Conservation (phyloP, 2,329 filamentous ascomycete species). For the Botryotinia narcissicola region DNA sequence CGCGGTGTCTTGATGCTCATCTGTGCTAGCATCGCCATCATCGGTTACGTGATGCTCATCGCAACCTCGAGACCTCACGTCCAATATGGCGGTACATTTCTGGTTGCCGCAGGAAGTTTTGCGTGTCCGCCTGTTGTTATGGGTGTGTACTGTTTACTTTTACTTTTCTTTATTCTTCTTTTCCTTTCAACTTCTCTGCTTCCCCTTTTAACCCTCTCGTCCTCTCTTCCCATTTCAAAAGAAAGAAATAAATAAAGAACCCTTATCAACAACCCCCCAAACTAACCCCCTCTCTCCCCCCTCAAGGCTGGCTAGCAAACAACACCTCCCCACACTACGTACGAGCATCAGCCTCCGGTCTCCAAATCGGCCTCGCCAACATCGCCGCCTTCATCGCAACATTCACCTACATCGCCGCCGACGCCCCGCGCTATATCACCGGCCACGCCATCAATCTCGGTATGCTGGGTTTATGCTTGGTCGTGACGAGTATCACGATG, state of each 20-base stretch:
- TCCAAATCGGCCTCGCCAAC: slow-evolving; percentile 60
- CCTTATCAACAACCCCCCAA: too few species aligned
- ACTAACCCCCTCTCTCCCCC: background rate
- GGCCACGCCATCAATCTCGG: slow-evolving; percentile 74
- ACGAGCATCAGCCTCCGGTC: slow-evolving; percentile 13
- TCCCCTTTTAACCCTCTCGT: too few species aligned
- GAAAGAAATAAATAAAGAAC: too few species aligned
- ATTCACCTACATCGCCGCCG: slow-evolving; percentile 65
- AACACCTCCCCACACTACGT: slow-evolving; percentile 17
- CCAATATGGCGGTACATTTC: slow-evolving; percentile 78
- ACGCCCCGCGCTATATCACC: slow-evolving; percentile 54
- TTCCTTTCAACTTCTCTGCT: too few species aligned
- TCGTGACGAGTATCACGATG: slow-evolving; percentile 67
- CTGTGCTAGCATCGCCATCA: slow-evolving; percentile 63
- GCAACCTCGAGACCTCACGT: slow-evolving; percentile 60
- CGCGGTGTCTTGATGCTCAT: slow-evolving; percentile 72
- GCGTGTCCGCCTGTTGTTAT: slow-evolving; percentile 49
- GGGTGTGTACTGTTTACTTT: background rate
- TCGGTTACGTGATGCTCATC: slow-evolving; percentile 77
- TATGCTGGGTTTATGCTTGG: slow-evolving; percentile 66
- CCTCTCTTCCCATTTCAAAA: too few species aligned
- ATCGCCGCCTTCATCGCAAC: slow-evolving; percentile 65
- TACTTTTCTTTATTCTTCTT: too few species aligned
- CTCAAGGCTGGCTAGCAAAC: slow-evolving; percentile 17
- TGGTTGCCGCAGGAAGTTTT: slow-evolving; percentile 84